Base-by-base conservation (phyloP, 352 stramenopile species). In the Pythium guiyangense region DNA sequence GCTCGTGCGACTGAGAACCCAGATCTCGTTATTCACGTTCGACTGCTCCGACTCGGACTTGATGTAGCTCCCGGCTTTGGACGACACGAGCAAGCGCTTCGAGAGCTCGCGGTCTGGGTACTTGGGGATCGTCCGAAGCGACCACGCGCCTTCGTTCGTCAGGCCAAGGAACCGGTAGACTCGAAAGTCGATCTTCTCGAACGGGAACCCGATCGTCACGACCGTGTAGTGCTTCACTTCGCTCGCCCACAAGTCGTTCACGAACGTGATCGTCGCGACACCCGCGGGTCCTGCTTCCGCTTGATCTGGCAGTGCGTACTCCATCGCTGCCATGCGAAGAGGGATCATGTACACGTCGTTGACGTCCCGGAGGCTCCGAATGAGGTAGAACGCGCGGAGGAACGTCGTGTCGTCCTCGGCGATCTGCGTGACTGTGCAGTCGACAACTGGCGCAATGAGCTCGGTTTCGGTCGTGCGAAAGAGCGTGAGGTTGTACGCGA, bases 1-100 rank as follows among this genome's bases (percentile, higher is more conserved):
- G 17, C 44, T 43, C 1, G 29, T 18, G 0, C 63, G 46, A 14
- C 59, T 70, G 9, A 80, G 71, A 31, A 84, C 75, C 34, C 71
- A 81, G 3, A 71, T 31, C n/a, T 66, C 39, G 8, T 73, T 69
- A 14, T 71, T 69, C 29, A 77, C 64, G 48, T 84, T 84, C 14
- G 64, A 66, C 58, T 81, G 69, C 49, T 79, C 66, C 1, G 67
- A 71, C 31, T 67, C 53, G 2, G 71, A 45, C 18, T 63, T 63
- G 4, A 73, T 50, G 54, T 74, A 85, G 51, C 79, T 80, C 0
- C 74, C 74, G 1, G 65, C 62, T 18, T 63, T 60, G 39, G 55
- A 62, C 0, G 63, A 57, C 25, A 67, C 75, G 14, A 63, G 59
- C n/a, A 78, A 43, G 1, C 49, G 62, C 25, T 70, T 74, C 6